These are phyloP conservation scores for Linanthus parryae DNA, from an alignment of 148 eudicot genomes.

Conservation along the genomic window DNA sequence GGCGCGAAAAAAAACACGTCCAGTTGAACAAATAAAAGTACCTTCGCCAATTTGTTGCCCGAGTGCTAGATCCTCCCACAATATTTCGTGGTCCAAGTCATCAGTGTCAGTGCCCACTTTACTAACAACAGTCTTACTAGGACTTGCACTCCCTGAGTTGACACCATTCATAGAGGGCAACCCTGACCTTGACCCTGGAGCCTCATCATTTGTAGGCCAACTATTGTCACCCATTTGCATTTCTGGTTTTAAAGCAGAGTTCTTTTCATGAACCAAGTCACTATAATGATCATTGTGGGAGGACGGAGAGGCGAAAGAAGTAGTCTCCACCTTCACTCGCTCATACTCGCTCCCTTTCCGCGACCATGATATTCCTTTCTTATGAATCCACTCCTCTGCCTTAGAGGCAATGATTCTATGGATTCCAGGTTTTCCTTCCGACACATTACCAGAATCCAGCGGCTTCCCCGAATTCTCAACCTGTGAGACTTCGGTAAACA, in stretches of 20 bases:
- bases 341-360: conserved; percentile 60
- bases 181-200: conserved; percentile 59
- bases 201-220: no score
- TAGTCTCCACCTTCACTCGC: conserved; percentile 32
- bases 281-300: no score
- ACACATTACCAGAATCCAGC: no score
- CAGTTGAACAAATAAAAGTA: no score
- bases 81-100: conserved; percentile 62
- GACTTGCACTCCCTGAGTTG: no score
- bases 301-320: no score
- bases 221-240: conserved; percentile 29
- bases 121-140: conserved; percentile 61
- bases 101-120: conserved; percentile 64
- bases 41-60: conserved; percentile 93
- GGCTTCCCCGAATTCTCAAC: no score
- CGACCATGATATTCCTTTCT: conserved; percentile 62
- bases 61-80: conserved; percentile 67
- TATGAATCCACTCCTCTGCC: conserved; percentile 77
- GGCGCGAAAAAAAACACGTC: no score
- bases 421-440: conserved; percentile 49
- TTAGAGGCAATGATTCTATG: conserved; percentile 53
- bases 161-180: conserved; percentile 50
- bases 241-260: conserved; percentile 32
- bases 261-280: conserved; percentile 16
- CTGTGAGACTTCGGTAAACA: no score